Evolutionary conservation across 148 eudicot genomes (phyloP).

Genomic region (Rhododendron molle): DNA sequence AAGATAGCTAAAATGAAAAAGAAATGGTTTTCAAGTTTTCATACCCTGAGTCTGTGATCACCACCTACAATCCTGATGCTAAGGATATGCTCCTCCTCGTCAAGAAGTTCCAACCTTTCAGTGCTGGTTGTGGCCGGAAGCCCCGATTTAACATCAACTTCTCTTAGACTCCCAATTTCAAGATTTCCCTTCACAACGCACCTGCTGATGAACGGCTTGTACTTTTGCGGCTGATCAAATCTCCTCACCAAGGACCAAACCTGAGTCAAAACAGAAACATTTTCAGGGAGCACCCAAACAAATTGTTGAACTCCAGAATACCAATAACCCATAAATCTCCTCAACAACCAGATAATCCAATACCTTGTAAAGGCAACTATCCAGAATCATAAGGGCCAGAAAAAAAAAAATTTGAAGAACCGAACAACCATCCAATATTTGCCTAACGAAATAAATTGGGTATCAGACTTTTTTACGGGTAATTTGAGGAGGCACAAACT

Average conservation of each 20-base stretch:
- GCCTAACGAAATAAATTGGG: background rate
- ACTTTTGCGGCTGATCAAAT: constrained; percentile 54
- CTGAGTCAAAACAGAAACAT: constrained; percentile 14
- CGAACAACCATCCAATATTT: background rate
- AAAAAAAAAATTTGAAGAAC: background rate
- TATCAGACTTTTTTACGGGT: background rate
- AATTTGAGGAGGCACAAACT: background rate
- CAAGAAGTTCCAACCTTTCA: constrained; percentile 47
- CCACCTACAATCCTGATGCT: constrained; percentile 44
- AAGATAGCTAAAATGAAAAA: background rate
- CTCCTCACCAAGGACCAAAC: constrained; percentile 58
- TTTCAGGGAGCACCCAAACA: background rate
- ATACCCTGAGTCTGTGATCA: constrained; percentile 49
- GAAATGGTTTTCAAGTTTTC: background rate
- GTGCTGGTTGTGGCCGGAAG: constrained; percentile 56
- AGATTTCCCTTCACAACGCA: constrained; percentile 38
- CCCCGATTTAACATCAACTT: constrained; percentile 49
- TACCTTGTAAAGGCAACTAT: background rate
- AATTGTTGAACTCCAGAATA: background rate
- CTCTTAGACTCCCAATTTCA: constrained; percentile 50
- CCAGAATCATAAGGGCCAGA: background rate
- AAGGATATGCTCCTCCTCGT: constrained; percentile 40
- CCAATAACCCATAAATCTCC: background rate
- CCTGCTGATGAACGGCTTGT: constrained; percentile 49
- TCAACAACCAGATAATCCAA: background rate